Conservation (phyloP, 225 moss, liverwort and hornwort genomes). For the Pleurozium schreberi region DNA sequence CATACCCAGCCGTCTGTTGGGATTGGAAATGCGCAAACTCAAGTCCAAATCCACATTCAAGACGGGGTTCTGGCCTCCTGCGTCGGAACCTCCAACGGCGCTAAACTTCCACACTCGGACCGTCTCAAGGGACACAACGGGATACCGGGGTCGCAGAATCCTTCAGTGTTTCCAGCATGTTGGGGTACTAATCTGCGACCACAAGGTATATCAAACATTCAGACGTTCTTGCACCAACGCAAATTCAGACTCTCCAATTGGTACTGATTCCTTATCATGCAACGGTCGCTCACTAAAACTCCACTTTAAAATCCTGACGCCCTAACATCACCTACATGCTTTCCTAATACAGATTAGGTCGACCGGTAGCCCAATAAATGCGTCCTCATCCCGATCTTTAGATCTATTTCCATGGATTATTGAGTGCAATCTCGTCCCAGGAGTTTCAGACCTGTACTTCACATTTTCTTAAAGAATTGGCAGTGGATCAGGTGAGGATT, state of each 20-base stretch:
- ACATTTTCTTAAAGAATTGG: not conserved
- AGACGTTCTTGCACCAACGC: not conserved
- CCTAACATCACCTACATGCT: not conserved
- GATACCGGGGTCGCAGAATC: not conserved
- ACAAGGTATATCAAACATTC: not conserved
- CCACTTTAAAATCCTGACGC: not conserved
- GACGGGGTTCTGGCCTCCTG: conserved; percentile 10
- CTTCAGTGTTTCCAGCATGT: not conserved
- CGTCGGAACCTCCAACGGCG: not conserved
- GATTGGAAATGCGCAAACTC: conserved; percentile 5
- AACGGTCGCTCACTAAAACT: not conserved
- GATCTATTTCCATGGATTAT: not conserved
- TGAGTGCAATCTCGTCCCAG: not conserved
- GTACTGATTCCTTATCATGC: not conserved
- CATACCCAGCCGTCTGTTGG: conserved; percentile 4
- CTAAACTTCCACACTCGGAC: conserved; percentile 21
- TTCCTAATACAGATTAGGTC: not conserved
- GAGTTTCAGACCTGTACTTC: not conserved
- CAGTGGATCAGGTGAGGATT: not conserved
- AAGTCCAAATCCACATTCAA: conserved; percentile 28
- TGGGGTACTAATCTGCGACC: not conserved
- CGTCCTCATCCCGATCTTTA: not conserved
- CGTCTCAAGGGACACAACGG: not conserved
- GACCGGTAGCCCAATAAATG: not conserved
- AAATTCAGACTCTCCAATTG: not conserved